phyloP scores from a whole-genome alignment of 495 filamentous ascomycete genomes.

The Penicillium soppii region DNA sequence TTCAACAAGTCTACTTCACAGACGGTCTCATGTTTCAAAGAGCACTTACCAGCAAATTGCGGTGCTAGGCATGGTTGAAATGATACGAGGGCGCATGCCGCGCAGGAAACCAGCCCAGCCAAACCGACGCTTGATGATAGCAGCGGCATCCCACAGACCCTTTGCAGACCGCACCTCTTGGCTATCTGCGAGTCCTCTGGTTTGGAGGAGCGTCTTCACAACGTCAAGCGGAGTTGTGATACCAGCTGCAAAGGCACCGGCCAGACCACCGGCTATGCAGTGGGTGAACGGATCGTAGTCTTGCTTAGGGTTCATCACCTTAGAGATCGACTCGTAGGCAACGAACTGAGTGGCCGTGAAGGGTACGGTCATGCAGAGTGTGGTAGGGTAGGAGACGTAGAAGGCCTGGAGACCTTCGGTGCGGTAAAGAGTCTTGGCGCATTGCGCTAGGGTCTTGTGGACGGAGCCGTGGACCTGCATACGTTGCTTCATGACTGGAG shows the following conservation, averaged over 20 bases:
- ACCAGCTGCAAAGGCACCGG: constrained; percentile 89
- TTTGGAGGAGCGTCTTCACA: constrained; percentile 96
- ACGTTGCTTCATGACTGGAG: constrained; percentile 92
- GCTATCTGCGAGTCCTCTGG: constrained; percentile 78
- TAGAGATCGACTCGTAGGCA: constrained; percentile 95
- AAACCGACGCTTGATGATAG: constrained; percentile 79
- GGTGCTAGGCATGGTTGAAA: constrained; percentile 97
- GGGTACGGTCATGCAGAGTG: constrained; percentile 96
- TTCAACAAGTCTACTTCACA: neutral
- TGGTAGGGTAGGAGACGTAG: constrained; percentile 98
- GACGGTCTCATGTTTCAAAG: too few species aligned
- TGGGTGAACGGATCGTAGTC: constrained; percentile 90
- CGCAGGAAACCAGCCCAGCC: constrained; percentile 88
- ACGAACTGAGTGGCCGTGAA: constrained; percentile 96
- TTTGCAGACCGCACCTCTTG: constrained; percentile 79
- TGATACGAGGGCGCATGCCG: constrained; percentile 83
- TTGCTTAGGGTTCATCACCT: constrained; percentile 80
- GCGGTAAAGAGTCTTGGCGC: constrained; percentile 80
- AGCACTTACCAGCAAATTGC: constrained; percentile 98
- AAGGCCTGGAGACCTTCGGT: constrained; percentile 89
- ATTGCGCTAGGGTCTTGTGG: constrained; percentile 80
- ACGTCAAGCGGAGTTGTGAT: constrained; percentile 96
- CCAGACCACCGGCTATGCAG: constrained; percentile 85
- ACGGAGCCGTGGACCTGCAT: constrained; percentile 98
- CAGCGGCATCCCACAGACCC: constrained; percentile 77